Conservation (phyloP, 257 asterid genomes). For the Mentha longifolia region DNA sequence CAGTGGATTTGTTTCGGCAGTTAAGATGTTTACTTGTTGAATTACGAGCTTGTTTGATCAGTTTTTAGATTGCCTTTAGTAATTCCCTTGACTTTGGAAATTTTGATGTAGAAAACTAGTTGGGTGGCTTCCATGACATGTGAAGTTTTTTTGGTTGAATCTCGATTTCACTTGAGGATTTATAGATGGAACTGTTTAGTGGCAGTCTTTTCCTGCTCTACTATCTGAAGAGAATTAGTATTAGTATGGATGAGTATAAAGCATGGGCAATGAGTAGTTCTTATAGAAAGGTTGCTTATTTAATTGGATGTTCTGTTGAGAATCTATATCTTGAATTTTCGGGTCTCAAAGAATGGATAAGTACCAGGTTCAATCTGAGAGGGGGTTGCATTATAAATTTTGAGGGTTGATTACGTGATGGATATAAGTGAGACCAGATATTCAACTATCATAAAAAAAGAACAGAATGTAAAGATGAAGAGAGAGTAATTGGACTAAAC, state of each 20-base stretch:
- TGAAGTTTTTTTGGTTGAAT: background rate
- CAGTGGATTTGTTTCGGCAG: constrained; percentile 7
- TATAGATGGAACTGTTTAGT: background rate
- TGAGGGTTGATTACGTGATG: background rate
- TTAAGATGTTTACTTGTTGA: constrained; percentile 13
- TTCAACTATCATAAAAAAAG: background rate
- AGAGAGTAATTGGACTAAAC: background rate
- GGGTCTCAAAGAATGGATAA: background rate
- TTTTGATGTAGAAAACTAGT: background rate
- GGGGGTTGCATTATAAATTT: background rate
- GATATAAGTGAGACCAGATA: background rate
- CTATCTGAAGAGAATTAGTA: background rate
- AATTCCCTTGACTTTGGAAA: background rate
- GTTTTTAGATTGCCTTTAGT: background rate
- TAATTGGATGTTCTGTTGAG: constrained; percentile 5
- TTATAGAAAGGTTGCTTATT: constrained; percentile 1
- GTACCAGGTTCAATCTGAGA: background rate
- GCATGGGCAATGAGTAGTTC: background rate
- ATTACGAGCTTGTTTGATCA: constrained; percentile 7
- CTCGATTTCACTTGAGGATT: constrained; percentile 6
- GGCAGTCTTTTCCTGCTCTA: constrained; percentile 1
- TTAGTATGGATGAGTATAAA: constrained; percentile 5
- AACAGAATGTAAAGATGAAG: background rate
- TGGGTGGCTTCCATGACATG: background rate
- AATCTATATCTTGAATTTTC: too few species aligned